These are phyloP conservation scores for Aspergillus versicolor DNA, from an alignment of 2,329 filamentous ascomycete species.

Conservation along the genomic window DNA sequence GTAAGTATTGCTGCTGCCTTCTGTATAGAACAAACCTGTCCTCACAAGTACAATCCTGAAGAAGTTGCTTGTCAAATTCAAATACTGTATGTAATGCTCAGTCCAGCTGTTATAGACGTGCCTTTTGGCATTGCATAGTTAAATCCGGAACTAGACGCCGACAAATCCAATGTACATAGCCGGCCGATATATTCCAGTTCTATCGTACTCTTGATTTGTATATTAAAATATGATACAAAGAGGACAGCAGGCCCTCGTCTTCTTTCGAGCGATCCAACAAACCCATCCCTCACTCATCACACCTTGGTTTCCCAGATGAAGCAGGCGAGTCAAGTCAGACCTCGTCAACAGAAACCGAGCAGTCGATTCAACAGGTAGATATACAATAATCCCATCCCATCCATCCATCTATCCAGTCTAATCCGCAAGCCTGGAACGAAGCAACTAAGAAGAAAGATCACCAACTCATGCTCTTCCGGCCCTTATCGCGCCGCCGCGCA, in stretches of 20 bases:
- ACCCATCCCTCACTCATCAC: neutral
- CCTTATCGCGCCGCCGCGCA: conserved; percentile 55
- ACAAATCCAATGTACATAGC: neutral
- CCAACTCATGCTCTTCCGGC: conserved; percentile 54
- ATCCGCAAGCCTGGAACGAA: neutral
- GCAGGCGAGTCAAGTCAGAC: neutral
- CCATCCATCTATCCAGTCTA: neutral
- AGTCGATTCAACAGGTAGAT: neutral
- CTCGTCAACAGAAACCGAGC: conserved; percentile 2
- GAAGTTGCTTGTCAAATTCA: neutral
- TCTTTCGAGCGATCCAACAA: neutral
- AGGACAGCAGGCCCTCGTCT: conserved; percentile 1
- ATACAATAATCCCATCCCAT: neutral
- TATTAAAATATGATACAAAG: conserved; percentile 16
- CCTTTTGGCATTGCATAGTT: neutral
- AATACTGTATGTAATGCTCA: neutral
- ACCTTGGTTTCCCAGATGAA: neutral
- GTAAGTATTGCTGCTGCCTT: neutral
- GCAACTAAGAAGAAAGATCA: conserved; percentile 27
- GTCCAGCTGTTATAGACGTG: neutral
- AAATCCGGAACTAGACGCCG: neutral
- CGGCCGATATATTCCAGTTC: neutral
- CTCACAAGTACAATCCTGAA: neutral
- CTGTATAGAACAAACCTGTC: neutral
- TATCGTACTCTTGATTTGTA: conserved; percentile 5